Evolutionary conservation across 208 protist genomes (phyloP).

Genomic region (Trypanosoma congolense): DNA sequence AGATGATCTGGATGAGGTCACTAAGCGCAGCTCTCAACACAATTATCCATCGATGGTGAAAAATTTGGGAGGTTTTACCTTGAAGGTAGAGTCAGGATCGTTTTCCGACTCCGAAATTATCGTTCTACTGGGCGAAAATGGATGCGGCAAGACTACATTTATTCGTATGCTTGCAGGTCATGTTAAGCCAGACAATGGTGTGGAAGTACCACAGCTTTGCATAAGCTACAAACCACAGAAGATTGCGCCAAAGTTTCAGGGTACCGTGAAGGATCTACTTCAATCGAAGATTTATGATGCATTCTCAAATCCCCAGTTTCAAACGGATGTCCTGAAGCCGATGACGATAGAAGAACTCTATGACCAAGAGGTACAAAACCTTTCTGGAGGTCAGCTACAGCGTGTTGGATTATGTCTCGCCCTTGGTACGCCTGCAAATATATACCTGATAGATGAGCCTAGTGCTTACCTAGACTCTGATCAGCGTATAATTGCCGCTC

Average conservation of each 20-base stretch:
- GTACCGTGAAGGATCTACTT: conserved; percentile 94
- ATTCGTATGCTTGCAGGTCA: conserved; percentile 98
- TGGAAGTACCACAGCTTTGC: conserved; percentile 93
- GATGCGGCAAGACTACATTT: conserved; percentile 99
- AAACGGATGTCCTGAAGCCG: conserved; percentile 98
- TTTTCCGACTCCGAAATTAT: conserved; percentile 99
- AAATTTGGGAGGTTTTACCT: conserved; percentile 92
- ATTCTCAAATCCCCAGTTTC: conserved; percentile 97
- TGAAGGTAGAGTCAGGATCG: conserved; percentile 91
- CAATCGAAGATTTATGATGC: conserved; percentile 96
- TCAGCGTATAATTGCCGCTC: conserved; percentile 98
- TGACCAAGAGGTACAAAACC: conserved; percentile 95
- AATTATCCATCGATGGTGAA: conserved; percentile 97
- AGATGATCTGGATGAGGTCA: conserved; percentile 75
- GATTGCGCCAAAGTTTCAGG: conserved; percentile 98
- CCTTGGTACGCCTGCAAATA: conserved; percentile 98
- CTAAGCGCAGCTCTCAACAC: conserved; percentile 76
- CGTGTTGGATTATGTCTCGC: conserved; percentile 98
- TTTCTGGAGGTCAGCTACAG: conserved; percentile 99
- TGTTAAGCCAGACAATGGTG: conserved; percentile 83
- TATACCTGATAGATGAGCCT: conserved; percentile 99
- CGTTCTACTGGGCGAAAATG: conserved; percentile 99
- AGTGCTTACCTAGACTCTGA: conserved; percentile 99
- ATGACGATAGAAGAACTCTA: conserved; percentile 97
- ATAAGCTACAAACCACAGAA: conserved; percentile 99